Evolutionary conservation across 495 filamentous ascomycete genomes (phyloP), one percentile per base, ranked within the genome.

Genomic region (Pyronema domesticum): DNA sequence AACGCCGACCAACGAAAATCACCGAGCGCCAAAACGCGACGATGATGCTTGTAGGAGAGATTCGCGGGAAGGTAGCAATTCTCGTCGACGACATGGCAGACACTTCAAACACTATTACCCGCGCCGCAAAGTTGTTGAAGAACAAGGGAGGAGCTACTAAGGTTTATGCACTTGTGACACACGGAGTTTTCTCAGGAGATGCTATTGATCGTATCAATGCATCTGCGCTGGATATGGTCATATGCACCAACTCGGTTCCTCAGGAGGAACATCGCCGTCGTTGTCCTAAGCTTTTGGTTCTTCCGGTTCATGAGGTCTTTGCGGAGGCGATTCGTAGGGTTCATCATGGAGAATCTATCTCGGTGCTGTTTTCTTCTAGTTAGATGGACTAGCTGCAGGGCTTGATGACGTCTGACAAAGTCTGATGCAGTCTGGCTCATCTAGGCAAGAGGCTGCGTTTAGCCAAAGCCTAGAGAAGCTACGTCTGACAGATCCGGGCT

Each of bases 301-400:
- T 96, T 59, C 93, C 96, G 59, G 82, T 98, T 51, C 83, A 87
- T 34, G 77, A 83, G 57, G 81, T 96, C 58, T 98, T 98, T 71
- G 93, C 85, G 43, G 91, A 98, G 80, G 91, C 91, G 14, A 95
- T 98, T 65, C 83, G 91, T 49, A 78, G 91, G 44, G 93, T 98
- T 50, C 91, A 96, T 69, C 89, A 96, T 70, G 91, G 91, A 55
- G 91, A 98, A 72, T 94, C 87, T 61, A 95, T 98, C 70, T 95
- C 88, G 68, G 86, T 91, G 51, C 77, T 98, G 52, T 95, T 98
- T 70, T 37, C 40, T 70, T 37, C 40, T 19, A 37, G 37, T 37
- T 42, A 30, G 23, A 30, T 30, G 23, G 23, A 30, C 23, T 30
- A 30, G 23, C 23, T 30, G 23, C 23, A 30, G 23, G 23, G 23